phyloP scores from a whole-genome alignment of 2,329 filamentous ascomycete genomes.

The Plectosphaerella cucumerina region DNA sequence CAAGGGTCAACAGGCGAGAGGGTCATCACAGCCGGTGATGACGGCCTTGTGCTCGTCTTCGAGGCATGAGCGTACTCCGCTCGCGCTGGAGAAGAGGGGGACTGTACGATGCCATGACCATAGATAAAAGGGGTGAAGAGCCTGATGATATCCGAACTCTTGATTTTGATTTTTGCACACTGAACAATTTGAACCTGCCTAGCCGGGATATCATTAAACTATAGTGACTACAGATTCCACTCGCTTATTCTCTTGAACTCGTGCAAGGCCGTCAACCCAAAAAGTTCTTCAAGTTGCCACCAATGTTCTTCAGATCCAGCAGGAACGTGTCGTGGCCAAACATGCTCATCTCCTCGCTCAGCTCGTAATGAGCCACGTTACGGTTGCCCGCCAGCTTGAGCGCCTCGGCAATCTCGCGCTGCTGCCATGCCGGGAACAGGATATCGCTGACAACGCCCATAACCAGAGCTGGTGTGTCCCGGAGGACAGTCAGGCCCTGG shows the following conservation, averaged over 20 bases:
- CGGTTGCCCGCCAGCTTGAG: constrained; percentile 73
- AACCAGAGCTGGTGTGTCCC: constrained; percentile 77
- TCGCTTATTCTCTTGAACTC: neutral
- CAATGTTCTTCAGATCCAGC: constrained; percentile 87
- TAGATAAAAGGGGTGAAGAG: neutral
- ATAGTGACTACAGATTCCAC: neutral
- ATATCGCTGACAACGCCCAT: constrained; percentile 96
- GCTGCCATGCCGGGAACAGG: constrained; percentile 96
- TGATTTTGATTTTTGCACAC: too few relatives aligned
- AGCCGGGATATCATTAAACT: too few relatives aligned
- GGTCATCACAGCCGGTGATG: constrained; percentile 88
- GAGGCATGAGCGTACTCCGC: constrained; percentile 39
- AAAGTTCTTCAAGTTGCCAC: constrained; percentile 77
- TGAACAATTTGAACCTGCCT: too few relatives aligned
- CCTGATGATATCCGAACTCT: neutral
- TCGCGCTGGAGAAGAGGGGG: neutral
- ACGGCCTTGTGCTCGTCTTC: constrained; percentile 67
- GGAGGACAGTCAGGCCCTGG: constrained; percentile 64
- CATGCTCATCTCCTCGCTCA: constrained; percentile 89
- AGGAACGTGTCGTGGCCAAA: constrained; percentile 98
- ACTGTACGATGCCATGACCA: neutral
- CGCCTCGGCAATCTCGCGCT: constrained; percentile 86
- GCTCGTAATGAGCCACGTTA: constrained; percentile 79
- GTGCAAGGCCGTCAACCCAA: constrained; percentile 46
- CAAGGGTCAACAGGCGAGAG: constrained; percentile 70